Evolutionary conservation across 2,329 filamentous ascomycete genomes (phyloP).

Genomic region (Pestalotiopsis sp.): DNA sequence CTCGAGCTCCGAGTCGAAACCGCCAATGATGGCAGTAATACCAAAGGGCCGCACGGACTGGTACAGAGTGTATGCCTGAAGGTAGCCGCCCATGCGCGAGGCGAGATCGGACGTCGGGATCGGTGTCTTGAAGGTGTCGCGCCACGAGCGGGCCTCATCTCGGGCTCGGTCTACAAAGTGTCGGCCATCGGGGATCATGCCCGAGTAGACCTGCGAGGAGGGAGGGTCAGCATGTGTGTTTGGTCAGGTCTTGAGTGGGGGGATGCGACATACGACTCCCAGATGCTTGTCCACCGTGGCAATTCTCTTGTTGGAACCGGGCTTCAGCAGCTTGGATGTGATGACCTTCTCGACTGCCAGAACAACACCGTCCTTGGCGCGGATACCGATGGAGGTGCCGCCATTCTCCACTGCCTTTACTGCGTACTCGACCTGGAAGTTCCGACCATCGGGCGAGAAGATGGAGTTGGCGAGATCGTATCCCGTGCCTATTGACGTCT

Average conservation of each 20-base stretch:
- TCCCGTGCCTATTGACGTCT: constrained; percentile 98
- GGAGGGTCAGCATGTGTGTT: background rate
- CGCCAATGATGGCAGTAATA: constrained; percentile 90
- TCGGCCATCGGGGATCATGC: constrained; percentile 90
- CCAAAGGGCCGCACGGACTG: constrained; percentile 96
- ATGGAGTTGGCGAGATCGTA: constrained; percentile 99
- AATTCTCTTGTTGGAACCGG: constrained; percentile 96
- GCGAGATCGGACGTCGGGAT: constrained; percentile 89
- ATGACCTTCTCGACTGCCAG: constrained; percentile 97
- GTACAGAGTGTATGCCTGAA: constrained; percentile 97
- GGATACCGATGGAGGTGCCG: constrained; percentile 92
- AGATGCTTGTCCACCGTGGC: constrained; percentile 91
- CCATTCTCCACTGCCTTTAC: constrained; percentile 98
- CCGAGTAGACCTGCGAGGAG: constrained; percentile 76
- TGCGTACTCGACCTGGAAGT: constrained; percentile 99
- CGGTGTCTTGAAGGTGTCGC: constrained; percentile 90
- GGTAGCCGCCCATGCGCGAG: constrained; percentile 91
- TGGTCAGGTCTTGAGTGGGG: background rate
- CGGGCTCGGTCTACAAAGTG: constrained; percentile 94
- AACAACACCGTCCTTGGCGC: constrained; percentile 96
- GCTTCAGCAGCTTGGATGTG: constrained; percentile 92
- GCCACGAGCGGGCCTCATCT: constrained; percentile 91
- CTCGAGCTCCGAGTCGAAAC: constrained; percentile 89
- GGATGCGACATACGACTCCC: constrained; percentile 72
- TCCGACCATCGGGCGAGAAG: constrained; percentile 98